phyloP scores from a whole-genome alignment of 2,329 filamentous ascomycete genomes.

The Ophiostoma novo-ulmi region DNA sequence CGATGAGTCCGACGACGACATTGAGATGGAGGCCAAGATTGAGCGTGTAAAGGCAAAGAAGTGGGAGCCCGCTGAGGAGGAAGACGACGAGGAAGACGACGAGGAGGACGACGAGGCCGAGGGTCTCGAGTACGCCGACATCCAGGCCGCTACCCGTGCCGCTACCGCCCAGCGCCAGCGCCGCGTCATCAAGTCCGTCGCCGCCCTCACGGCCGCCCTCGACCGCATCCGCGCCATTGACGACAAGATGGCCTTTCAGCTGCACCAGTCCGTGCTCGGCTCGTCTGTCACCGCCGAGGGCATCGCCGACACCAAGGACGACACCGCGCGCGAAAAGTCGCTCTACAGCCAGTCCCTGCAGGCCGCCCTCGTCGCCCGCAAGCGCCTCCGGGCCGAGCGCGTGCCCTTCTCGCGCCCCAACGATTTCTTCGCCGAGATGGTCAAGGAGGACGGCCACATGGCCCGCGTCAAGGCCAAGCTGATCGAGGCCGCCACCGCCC shows the following conservation, averaged over 20 bases:
- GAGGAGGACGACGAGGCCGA: slow-evolving; percentile 48
- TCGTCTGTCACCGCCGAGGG: slow-evolving; percentile 53
- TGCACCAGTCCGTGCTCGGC: slow-evolving; percentile 73
- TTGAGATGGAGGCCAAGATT: slow-evolving; percentile 71
- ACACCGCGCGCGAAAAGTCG: slow-evolving; percentile 83
- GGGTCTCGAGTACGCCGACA: slow-evolving; percentile 62
- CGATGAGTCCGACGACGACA: slow-evolving; percentile 61
- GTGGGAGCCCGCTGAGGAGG: slow-evolving; percentile 32
- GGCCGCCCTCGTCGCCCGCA: slow-evolving; percentile 67
- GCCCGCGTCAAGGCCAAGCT: slow-evolving; percentile 91
- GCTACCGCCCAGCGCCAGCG: slow-evolving; percentile 87
- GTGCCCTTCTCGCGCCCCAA: slow-evolving; percentile 80
- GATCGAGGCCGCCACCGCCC: slow-evolving; percentile 82
- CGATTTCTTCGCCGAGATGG: slow-evolving; percentile 99
- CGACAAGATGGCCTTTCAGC: slow-evolving; percentile 61
- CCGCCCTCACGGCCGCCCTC: slow-evolving; percentile 73
- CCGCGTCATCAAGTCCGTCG: slow-evolving; percentile 42
- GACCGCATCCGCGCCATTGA: slow-evolving; percentile 66
- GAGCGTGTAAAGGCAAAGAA: slow-evolving; percentile 39
- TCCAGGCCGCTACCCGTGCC: slow-evolving; percentile 79
- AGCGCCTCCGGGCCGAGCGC: slow-evolving; percentile 72
- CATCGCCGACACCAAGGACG: slow-evolving; percentile 82
- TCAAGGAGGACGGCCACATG: slow-evolving; percentile 98
- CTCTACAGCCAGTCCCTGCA: slow-evolving; percentile 88
- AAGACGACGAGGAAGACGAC: slow-evolving; percentile 33